Percentiles rank a stretch among this genome's conserved stretches.
Conservation (phyloP, 306 rosid genomes). For the Vachellia pachyceras region DNA sequence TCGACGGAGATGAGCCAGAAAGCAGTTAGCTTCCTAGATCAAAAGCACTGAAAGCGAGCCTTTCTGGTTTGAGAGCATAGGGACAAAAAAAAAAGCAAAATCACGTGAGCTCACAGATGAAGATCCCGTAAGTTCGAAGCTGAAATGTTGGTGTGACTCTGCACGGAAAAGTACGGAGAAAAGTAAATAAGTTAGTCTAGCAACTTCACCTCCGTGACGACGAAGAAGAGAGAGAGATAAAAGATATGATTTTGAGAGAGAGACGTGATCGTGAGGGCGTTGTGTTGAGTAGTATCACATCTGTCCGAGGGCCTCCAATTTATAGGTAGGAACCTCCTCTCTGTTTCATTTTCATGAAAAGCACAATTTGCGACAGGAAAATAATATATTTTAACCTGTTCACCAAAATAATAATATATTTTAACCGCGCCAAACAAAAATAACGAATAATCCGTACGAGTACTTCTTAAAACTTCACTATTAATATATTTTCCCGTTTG, state of each 20-base stretch:
- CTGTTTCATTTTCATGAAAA: no score
- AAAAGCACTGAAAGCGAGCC: not conserved
- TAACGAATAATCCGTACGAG: no score
- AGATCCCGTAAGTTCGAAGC: slow-evolving; percentile 31
- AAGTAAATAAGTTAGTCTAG: slow-evolving; percentile 22
- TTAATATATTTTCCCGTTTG: no score
- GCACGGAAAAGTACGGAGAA: slow-evolving; percentile 46
- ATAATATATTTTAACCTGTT: no score
- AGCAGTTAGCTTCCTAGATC: not conserved
- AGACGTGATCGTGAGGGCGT: not conserved
- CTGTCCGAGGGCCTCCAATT: not conserved
- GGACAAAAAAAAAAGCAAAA: not conserved
- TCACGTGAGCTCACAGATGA: slow-evolving; percentile 40
- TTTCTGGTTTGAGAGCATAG: not conserved
- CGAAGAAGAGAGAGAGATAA: slow-evolving; percentile 1
- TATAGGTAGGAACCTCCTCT: not conserved
- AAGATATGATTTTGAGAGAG: not conserved
- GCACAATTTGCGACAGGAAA: no score
- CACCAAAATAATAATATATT: no score
- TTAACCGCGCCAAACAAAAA: no score
- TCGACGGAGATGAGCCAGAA: not conserved
- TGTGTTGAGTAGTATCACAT: no score
- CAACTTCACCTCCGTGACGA: slow-evolving; percentile 19
- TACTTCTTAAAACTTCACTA: no score
- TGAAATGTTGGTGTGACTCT: slow-evolving; percentile 12